These are phyloP conservation scores for Peronosclerospora sorghi DNA, from an alignment of 352 stramenopile genomes.

Conservation along the genomic window DNA sequence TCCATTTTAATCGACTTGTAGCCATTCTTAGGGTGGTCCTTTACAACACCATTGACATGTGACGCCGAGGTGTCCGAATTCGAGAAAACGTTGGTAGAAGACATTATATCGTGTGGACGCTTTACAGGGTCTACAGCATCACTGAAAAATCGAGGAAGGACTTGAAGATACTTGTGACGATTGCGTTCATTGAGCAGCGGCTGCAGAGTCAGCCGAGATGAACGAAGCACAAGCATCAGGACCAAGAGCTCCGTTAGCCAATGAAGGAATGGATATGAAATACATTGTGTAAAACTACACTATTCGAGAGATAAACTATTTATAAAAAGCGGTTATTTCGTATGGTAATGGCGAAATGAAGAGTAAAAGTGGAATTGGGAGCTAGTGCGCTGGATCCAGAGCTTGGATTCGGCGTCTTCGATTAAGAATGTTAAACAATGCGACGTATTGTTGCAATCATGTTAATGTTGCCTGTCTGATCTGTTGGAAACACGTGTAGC, in stretches of 20 bases:
- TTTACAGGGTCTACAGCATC: constrained; percentile 25
- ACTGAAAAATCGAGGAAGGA: constrained; percentile 35
- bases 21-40: constrained; percentile 10
- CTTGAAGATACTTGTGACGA: constrained; percentile 14
- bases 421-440: constrained; percentile 90
- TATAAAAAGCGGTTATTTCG: not conserved
- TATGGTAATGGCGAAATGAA: too few species aligned
- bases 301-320: not conserved
- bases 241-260: constrained; percentile 21
- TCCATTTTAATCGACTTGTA: not conserved
- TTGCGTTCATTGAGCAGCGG: constrained; percentile 13
- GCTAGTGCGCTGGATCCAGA: constrained; percentile 89
- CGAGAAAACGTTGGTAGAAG: not conserved
- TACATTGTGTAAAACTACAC: too few species aligned
- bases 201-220: constrained; percentile 29
- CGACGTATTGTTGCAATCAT: too few species aligned
- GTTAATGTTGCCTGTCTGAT: too few species aligned
- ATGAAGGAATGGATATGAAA: constrained; percentile 5
- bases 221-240: constrained; percentile 24
- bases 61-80: not conserved
- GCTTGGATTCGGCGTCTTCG: constrained; percentile 86
- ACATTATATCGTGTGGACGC: not conserved
- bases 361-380: constrained; percentile 81
- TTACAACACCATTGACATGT: constrained; percentile 7
- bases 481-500: too few species aligned